Evolutionary conservation across 805 yeast genomes (phyloP).

Genomic region (Saturnispora ahearnii): DNA sequence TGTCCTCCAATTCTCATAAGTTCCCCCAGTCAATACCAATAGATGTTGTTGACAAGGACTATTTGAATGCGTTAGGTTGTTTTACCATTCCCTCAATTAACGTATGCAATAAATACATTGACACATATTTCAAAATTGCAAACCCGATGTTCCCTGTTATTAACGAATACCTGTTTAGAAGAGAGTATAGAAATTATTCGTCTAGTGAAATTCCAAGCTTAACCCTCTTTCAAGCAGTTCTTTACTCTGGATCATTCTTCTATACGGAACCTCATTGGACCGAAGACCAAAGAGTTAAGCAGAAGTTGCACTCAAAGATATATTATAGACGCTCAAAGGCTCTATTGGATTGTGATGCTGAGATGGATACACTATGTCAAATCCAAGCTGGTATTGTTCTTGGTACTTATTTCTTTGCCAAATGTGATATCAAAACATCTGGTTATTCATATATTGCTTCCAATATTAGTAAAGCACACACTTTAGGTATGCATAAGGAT

Average conservation of each 20-base stretch:
- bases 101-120: slow-evolving; percentile 50
- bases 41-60: slow-evolving; percentile 15
- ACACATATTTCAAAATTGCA: slow-evolving; percentile 51
- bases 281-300: slow-evolving; percentile 38
- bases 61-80: slow-evolving; percentile 39
- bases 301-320: slow-evolving; percentile 32
- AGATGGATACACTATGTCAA: slow-evolving; percentile 51
- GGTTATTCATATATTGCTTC: slow-evolving; percentile 44
- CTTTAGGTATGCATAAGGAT: slow-evolving; percentile 63
- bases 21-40: slow-evolving; percentile 11
- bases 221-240: slow-evolving; percentile 53
- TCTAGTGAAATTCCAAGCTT: slow-evolving; percentile 48
- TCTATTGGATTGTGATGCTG: slow-evolving; percentile 59
- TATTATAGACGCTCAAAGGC: slow-evolving; percentile 69
- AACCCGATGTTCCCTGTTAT: slow-evolving; percentile 66
- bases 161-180: slow-evolving; percentile 53
- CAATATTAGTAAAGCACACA: slow-evolving; percentile 36
- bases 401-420: slow-evolving; percentile 52
- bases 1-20: slow-evolving; percentile 5
- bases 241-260: slow-evolving; percentile 59
- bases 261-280: slow-evolving; percentile 41
- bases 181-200: slow-evolving; percentile 41
- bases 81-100: slow-evolving; percentile 56
- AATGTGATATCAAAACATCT: slow-evolving; percentile 59
- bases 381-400: slow-evolving; percentile 55